Percentiles rank a stretch among this genome's conserved stretches.
Evolutionary conservation across 78 protist genomes (phyloP).

Genomic region (Dictyostelium purpureum): DNA sequence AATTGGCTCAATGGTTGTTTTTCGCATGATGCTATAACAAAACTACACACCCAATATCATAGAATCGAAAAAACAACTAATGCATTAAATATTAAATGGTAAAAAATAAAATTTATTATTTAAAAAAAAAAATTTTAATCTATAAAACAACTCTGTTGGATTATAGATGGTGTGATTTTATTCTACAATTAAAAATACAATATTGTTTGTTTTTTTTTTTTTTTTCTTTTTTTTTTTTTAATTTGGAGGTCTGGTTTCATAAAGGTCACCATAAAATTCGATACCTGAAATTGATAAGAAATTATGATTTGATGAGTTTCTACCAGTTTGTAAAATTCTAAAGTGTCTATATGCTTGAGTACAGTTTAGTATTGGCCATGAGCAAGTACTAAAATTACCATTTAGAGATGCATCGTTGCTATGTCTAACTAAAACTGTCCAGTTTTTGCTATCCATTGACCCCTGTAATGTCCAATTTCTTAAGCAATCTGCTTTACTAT

Average conservation of each 20-base stretch:
- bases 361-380: constrained; percentile 80
- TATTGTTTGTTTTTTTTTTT: background rate
- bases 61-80: constrained; percentile 63
- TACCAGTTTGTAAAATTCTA: constrained; percentile 86
- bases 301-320: constrained; percentile 84
- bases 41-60: constrained; percentile 80
- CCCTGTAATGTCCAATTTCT: constrained; percentile 89
- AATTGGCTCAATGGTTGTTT: constrained; percentile 76
- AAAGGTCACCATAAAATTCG: constrained; percentile 86
- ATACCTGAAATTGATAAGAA: constrained; percentile 82
- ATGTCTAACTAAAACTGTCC: constrained; percentile 80
- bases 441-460: constrained; percentile 78
- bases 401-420: constrained; percentile 77
- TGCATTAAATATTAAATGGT: constrained; percentile 81
- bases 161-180: background rate
- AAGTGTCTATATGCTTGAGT: constrained; percentile 80
- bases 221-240: background rate
- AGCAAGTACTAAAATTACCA: constrained; percentile 76
- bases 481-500: constrained; percentile 83
- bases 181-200: background rate
- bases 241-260: constrained; percentile 40
- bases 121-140: background rate
- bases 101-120: background rate
- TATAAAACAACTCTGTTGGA: background rate
- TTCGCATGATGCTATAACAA: constrained; percentile 46